Evolutionary conservation across 345 rosid species (phyloP), one percentile per base, ranked within the genome.

Genomic region (Excoecaria cochinchinensis): DNA sequence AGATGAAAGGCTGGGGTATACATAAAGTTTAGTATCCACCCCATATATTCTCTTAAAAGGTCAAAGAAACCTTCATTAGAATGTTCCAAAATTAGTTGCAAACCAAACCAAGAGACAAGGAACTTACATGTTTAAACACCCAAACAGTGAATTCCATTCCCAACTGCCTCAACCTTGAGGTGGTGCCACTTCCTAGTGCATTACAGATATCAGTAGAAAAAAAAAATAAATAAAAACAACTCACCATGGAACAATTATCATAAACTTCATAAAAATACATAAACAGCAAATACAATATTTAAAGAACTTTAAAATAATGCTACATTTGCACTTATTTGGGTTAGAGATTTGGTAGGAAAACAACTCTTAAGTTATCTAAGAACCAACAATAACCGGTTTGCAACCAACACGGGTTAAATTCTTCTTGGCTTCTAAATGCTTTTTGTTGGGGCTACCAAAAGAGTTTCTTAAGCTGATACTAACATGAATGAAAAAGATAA

Each of bases 141-240:
- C 97, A 95, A 65, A 95, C 97, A 47, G 97, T 90, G 84, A 95
- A 95, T 82, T 95, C 99, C 99, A 95, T 95, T 73, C 99, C 97
- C 85, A 92, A 79, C 81, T 91, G 99, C 89, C 90, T 92, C 85
- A 95, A 80, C 89, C 97, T 90, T 76, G 89, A 85, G 64, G 97
- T 95, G 69, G 97, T 92, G 78, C 90, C 90, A 77, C 22, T 86
- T 69, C 99, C 99, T 92, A 77, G 74, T 72, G 70, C 55, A 76
- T 82, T 78, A 42, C 71, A 83, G 25, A 77, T 66, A 68, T 76
- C 50, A 71, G 53, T 16, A 69, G 47, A 46, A 31, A 2, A 31
- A 31, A 71, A 10, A 52, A 53, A 69, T n/a, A n/a, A n/a, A n/a
- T n/a, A n/a, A n/a, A 16, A 71, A 81, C 63, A 65, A 52, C 73